Evolutionary conservation across 495 filamentous ascomycete species (phyloP).

Genomic region (Neurospora sp.): DNA sequence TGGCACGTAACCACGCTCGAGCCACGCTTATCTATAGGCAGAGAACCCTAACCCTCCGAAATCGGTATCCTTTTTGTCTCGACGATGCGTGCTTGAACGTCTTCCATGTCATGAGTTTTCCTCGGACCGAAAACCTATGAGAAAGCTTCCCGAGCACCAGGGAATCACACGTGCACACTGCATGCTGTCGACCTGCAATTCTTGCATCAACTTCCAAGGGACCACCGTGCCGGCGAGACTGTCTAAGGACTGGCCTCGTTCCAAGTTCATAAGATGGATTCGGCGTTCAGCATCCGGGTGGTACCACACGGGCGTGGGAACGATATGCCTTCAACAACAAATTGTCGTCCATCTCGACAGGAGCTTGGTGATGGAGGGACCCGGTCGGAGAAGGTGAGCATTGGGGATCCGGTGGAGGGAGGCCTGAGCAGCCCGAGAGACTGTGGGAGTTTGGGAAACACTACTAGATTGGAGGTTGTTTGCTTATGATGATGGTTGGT

Average conservation of each 20-base stretch:
- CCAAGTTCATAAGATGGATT: background rate
- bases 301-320: too few species aligned
- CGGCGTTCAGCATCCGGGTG: too few species aligned
- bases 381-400: background rate
- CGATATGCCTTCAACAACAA: too few species aligned
- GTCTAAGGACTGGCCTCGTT: background rate
- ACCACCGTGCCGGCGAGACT: background rate
- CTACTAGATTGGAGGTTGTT: background rate
- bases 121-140: too few species aligned
- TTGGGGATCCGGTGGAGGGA: background rate
- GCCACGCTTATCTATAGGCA: background rate
- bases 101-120: background rate
- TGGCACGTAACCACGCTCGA: background rate
- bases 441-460: background rate
- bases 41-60: background rate
- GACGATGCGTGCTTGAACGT: background rate
- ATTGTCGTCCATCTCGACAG: too few species aligned
- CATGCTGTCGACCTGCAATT: background rate
- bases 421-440: background rate
- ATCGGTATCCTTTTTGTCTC: background rate
- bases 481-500: background rate
- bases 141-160: background rate
- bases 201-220: background rate
- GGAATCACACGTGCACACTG: background rate
- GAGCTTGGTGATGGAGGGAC: background rate